These are phyloP conservation scores for Sporothrix brunneoviolacea DNA, from an alignment of 2,329 filamentous ascomycete genomes.

Conservation along the genomic window DNA sequence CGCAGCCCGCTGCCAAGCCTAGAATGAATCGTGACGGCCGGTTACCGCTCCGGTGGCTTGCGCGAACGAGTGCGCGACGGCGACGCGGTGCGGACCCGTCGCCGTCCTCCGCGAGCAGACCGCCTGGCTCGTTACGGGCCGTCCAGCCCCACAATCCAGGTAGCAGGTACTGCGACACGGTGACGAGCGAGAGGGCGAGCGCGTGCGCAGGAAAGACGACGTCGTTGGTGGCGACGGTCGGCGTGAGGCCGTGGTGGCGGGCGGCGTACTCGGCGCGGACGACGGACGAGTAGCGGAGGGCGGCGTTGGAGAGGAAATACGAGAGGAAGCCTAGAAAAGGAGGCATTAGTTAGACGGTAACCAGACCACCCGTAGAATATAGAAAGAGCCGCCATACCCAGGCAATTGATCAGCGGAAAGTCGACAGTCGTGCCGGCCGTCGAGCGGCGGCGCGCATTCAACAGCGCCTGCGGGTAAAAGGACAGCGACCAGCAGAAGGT, in stretches of 20 bases:
- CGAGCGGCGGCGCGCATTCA: conserved; percentile 69
- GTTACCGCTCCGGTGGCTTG: conserved; percentile 43
- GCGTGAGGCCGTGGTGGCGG: conserved; percentile 66
- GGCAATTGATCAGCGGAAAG: conserved; percentile 69
- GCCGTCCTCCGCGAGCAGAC: neutral
- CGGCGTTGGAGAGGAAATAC: conserved; percentile 67
- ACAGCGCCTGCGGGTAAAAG: conserved; percentile 85
- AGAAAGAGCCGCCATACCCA: no score
- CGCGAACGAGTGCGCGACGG: neutral
- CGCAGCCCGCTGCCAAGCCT: conserved; percentile 62
- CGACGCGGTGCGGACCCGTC: neutral
- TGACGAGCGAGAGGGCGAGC: conserved; percentile 61
- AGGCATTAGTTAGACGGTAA: no score
- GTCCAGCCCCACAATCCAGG: conserved; percentile 58
- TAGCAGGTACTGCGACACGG: conserved; percentile 71
- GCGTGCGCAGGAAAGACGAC: conserved; percentile 82
- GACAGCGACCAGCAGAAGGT: conserved; percentile 74
- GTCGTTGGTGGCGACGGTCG: conserved; percentile 86
- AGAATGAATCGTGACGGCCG: conserved; percentile 55
- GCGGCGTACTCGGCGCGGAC: conserved; percentile 78
- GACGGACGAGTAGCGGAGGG: conserved; percentile 71
- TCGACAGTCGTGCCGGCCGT: conserved; percentile 83
- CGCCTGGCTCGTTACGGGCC: no score
- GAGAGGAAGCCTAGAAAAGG: conserved; percentile 65
- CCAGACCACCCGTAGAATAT: no score